Percentiles rank a stretch among this genome's conserved stretches.
phyloP scores from a whole-genome alignment of 2,329 filamentous ascomycete genomes.

The Aspergillus eucalypticola region DNA sequence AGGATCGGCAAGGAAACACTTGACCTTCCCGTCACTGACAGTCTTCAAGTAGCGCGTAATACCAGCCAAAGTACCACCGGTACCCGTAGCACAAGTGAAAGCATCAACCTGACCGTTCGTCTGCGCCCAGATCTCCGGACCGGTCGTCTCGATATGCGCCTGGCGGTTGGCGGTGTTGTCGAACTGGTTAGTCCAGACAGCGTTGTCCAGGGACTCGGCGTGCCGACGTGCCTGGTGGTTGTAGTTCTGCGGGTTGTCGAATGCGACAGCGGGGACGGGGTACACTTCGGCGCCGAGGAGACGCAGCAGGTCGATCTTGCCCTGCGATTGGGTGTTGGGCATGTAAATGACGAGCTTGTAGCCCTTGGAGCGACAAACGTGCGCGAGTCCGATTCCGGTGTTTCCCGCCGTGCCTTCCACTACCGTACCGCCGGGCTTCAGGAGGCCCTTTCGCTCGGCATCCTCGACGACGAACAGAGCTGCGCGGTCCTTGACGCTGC shows the following conservation, averaged over 20 bases:
- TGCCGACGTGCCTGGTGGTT: conserved; percentile 93
- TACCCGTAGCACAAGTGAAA: conserved; percentile 94
- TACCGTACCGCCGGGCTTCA: conserved; percentile 85
- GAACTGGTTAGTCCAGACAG: conserved; percentile 99
- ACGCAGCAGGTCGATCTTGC: conserved; percentile 91
- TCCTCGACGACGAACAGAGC: conserved; percentile 92
- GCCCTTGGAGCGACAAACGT: conserved; percentile 88
- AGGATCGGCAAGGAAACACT: conserved; percentile 88
- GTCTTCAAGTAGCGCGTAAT: conserved; percentile 87
- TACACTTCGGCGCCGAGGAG: conserved; percentile 93
- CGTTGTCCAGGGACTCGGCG: conserved; percentile 80
- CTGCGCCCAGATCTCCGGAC: conserved; percentile 95
- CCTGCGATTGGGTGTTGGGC: conserved; percentile 97
- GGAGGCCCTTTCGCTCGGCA: conserved; percentile 82
- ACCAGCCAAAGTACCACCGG: conserved; percentile 86
- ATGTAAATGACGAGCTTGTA: conserved; percentile 99
- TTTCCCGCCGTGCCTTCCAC: conserved; percentile 97
- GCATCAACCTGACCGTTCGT: conserved; percentile 83
- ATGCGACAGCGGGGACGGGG: conserved; percentile 92
- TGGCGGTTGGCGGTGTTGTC: conserved; percentile 93
- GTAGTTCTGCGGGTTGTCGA: conserved; percentile 94
- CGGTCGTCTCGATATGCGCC: conserved; percentile 95
- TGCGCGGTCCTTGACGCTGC: conserved; percentile 93
- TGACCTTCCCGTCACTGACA: conserved; percentile 72
- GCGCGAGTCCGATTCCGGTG: conserved; percentile 94